Evolutionary conservation across 23 red algal genomes (phyloP).

Genomic region (Agarophyton chilense): DNA sequence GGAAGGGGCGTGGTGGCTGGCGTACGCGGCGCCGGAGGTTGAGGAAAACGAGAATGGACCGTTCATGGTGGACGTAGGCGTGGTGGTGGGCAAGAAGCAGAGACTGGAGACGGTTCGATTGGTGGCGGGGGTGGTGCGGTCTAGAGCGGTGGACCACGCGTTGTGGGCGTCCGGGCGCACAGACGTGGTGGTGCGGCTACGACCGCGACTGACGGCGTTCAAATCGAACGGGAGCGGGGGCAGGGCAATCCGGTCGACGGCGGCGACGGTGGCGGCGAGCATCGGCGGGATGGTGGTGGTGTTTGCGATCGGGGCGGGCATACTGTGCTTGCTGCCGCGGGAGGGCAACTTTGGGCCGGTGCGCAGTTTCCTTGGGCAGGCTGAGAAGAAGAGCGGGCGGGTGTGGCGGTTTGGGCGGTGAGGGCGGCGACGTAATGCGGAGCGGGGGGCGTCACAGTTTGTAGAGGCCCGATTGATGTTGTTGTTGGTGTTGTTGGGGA

Average conservation of each 20-base stretch:
- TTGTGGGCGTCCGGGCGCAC: conserved; percentile 17
- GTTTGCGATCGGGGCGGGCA: background rate
- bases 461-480: background rate
- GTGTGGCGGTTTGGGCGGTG: background rate
- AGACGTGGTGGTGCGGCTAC: background rate
- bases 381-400: background rate
- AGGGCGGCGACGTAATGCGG: too few relatives aligned
- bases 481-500: too few relatives aligned
- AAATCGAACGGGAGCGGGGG: conserved; percentile 28
- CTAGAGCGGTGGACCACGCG: conserved; percentile 9
- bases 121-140: conserved; percentile 9
- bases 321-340: conserved; percentile 24
- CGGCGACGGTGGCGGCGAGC: conserved; percentile 26
- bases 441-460: background rate
- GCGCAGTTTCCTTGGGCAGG: conserved; percentile 10
- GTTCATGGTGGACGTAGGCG: background rate
- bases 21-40: background rate
- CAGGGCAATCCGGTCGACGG: conserved; percentile 21
- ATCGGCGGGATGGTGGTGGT: conserved; percentile 18
- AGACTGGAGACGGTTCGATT: conserved; percentile 22
- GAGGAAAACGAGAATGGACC: conserved; percentile 32
- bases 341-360: conserved; percentile 35
- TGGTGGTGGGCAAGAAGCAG: background rate
- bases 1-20: background rate
- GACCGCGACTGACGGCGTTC: conserved; percentile 15